Evolutionary conservation across 1,139 yeast species (phyloP).

Genomic region (Lodderomyces beijingensis): DNA sequence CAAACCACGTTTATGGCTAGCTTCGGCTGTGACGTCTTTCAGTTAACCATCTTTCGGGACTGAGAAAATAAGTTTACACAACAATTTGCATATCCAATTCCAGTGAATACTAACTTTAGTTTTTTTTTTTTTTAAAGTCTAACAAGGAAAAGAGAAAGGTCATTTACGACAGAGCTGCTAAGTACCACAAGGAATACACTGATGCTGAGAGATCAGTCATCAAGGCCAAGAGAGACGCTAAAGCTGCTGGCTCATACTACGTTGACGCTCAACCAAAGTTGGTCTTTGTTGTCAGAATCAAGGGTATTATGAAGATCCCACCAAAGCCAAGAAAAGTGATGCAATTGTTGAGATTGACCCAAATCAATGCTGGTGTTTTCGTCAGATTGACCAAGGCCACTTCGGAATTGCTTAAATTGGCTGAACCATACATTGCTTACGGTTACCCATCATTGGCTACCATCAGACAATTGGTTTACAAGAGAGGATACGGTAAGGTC

Average conservation of each 20-base stretch:
- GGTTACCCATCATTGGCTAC: conserved; percentile 98
- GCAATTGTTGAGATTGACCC: conserved; percentile 96
- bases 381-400: conserved; percentile 99
- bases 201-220: conserved; percentile 92
- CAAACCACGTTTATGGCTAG: conserved; percentile 69
- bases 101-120: conserved; percentile 32
- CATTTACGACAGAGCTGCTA: conserved; percentile 96
- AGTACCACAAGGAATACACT: conserved; percentile 94
- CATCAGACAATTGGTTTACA: conserved; percentile 95
- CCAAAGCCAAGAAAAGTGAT: conserved; percentile 99
- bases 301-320: conserved; percentile 99
- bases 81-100: not conserved
- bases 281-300: conserved; percentile 97
- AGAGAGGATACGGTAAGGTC: conserved; percentile 99
- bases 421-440: conserved; percentile 98
- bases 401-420: conserved; percentile 90
- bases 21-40: conserved; percentile 87
- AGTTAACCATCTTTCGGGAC: conserved; percentile 99
- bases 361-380: conserved; percentile 97
- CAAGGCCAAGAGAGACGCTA: conserved; percentile 93
- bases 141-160: conserved; percentile 91
- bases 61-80: conserved; percentile 41
- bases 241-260: conserved; percentile 93
- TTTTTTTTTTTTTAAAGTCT: conserved; percentile 42
- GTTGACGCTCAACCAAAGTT: conserved; percentile 97